These are phyloP conservation scores for Aureobasidium sp. DNA, from an alignment of 2,329 filamentous ascomycete species.

Conservation along the genomic window DNA sequence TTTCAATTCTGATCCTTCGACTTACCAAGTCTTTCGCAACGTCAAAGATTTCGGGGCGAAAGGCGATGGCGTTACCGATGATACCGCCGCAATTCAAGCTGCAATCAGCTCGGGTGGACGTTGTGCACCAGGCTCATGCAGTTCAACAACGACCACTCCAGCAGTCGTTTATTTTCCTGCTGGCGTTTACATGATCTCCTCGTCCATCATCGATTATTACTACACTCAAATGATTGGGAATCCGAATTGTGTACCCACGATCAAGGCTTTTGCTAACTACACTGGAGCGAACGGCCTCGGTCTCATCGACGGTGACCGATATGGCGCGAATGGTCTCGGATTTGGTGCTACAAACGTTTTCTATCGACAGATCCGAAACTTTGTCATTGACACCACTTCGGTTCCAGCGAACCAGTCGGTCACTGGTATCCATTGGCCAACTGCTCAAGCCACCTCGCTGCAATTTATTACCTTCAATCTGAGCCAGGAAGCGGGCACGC, in stretches of 20 bases:
- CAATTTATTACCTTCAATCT: conserved; percentile 41
- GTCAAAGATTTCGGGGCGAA: conserved; percentile 37
- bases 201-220: conserved; percentile 55
- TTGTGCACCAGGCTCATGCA: conserved; percentile 36
- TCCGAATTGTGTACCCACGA: conserved; percentile 48
- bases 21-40: conserved; percentile 23
- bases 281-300: conserved; percentile 33
- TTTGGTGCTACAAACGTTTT: conserved; percentile 54
- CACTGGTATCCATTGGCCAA: conserved; percentile 41
- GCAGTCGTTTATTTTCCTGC: conserved; percentile 37
- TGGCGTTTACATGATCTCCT: conserved; percentile 40
- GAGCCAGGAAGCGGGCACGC: conserved; percentile 39
- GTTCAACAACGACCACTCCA: conserved; percentile 30
- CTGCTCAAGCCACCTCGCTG: conserved; percentile 39
- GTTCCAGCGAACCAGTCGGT: conserved; percentile 40
- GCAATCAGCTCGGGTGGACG: conserved; percentile 49
- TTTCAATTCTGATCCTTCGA: conserved; percentile 36
- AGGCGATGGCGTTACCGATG: conserved; percentile 67
- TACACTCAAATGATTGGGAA: conserved; percentile 58
- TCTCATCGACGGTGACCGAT: conserved; percentile 52
- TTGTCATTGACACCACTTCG: conserved; percentile 53
- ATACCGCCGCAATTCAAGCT: conserved; percentile 75
- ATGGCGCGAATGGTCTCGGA: conserved; percentile 36
- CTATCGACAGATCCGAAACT: conserved; percentile 58
- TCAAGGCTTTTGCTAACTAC: conserved; percentile 50